Evolutionary conservation across 2,329 filamentous ascomycete species (phyloP).

Genomic region (Colletotrichum caudatum): DNA sequence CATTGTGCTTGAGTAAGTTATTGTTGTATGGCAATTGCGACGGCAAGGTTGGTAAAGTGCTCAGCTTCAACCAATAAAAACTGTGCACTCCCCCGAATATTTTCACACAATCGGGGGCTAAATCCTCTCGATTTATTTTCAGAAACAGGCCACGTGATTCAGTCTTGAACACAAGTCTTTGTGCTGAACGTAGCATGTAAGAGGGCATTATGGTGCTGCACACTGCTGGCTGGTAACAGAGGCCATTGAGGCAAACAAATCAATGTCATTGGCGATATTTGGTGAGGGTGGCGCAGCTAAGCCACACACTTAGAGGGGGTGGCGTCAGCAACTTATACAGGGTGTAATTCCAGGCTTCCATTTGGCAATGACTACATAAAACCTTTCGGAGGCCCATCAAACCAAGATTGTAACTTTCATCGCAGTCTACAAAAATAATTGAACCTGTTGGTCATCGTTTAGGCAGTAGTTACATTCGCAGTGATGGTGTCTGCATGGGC

Average conservation of each 20-base stretch:
- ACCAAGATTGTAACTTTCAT: too few relatives aligned
- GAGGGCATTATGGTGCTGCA: background rate
- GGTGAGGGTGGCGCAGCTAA: too few relatives aligned
- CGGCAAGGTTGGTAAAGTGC: conserved; percentile 2
- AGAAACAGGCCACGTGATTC: too few relatives aligned
- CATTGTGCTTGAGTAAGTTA: background rate
- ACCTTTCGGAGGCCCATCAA: too few relatives aligned
- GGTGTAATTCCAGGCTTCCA: too few relatives aligned
- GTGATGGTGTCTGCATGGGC: too few relatives aligned
- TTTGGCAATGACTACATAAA: too few relatives aligned
- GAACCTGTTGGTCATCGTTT: too few relatives aligned
- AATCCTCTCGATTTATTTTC: conserved; percentile 1
- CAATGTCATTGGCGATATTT: background rate
- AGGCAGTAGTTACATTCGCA: too few relatives aligned
- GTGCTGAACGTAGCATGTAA: background rate
- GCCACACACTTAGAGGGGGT: too few relatives aligned
- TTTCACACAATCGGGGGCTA: background rate
- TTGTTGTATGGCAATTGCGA: background rate
- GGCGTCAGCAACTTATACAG: too few relatives aligned
- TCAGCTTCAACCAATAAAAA: conserved; percentile 20
- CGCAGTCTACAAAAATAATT: too few relatives aligned
- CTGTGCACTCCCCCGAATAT: background rate
- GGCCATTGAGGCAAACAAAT: background rate
- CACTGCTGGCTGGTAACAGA: background rate
- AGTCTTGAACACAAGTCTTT: conserved; percentile 7